Percentiles rank a stretch among this genome's conserved stretches.
These are phyloP conservation scores for Cercospora sp. DNA, from an alignment of 2,329 filamentous ascomycete genomes.

Conservation along the genomic window DNA sequence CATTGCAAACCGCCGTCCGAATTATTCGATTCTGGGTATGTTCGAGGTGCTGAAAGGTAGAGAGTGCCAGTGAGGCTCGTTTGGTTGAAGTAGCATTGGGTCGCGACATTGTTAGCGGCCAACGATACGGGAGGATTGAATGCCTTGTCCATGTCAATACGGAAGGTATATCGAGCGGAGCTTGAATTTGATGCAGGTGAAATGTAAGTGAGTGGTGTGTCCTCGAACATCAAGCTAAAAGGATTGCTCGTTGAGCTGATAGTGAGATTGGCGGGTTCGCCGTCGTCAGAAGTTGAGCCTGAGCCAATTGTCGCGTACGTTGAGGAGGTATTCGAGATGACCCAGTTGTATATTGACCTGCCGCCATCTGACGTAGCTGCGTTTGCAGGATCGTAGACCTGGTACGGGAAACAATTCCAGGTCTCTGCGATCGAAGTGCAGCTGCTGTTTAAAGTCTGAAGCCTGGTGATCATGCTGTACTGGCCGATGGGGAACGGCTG, in stretches of 20 bases:
- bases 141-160: slow-evolving; percentile 53
- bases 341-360: slow-evolving; percentile 61
- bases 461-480: slow-evolving; percentile 61
- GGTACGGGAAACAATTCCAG: slow-evolving; percentile 64
- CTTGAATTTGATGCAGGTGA: slow-evolving; percentile 45
- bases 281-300: slow-evolving; percentile 58
- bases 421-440: slow-evolving; percentile 61
- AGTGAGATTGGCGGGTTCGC: slow-evolving; percentile 39
- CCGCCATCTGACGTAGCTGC: slow-evolving; percentile 35
- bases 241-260: slow-evolving; percentile 57
- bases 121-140: slow-evolving; percentile 53
- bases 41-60: slow-evolving; percentile 45
- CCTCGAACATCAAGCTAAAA: slow-evolving; percentile 58
- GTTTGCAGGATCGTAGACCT: slow-evolving; percentile 46
- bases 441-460: slow-evolving; percentile 53
- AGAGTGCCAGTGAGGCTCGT: slow-evolving; percentile 59
- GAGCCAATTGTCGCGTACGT: slow-evolving; percentile 49
- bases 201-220: slow-evolving; percentile 52
- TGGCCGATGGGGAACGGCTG: slow-evolving; percentile 60
- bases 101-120: slow-evolving; percentile 47
- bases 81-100: slow-evolving; percentile 59
- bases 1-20: slow-evolving; percentile 42
- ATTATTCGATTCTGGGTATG: slow-evolving; percentile 21
- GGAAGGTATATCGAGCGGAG: slow-evolving; percentile 61
- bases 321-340: slow-evolving; percentile 50